Evolutionary conservation across 2,329 filamentous ascomycete genomes (phyloP).

Genomic region (Epichloe brachyelytri): DNA sequence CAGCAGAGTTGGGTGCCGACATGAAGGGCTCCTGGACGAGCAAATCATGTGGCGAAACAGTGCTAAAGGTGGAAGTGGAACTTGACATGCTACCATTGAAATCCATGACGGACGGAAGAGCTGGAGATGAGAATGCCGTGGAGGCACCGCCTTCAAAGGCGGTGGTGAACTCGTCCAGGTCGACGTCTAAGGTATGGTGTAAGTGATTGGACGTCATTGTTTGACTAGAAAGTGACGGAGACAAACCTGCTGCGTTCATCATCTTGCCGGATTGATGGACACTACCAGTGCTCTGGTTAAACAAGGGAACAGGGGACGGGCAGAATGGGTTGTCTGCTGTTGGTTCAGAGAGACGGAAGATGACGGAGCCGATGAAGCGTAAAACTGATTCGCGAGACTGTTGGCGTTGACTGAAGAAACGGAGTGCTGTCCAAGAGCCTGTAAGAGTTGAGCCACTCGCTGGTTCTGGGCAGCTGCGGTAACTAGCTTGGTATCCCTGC

Average conservation of each 20-base stretch:
- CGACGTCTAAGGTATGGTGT: slow-evolving; percentile 34
- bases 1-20: slow-evolving; percentile 70
- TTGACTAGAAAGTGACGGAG: neutral
- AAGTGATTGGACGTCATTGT: slow-evolving; percentile 17
- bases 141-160: slow-evolving; percentile 40
- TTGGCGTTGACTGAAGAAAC: slow-evolving; percentile 42
- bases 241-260: slow-evolving; percentile 31
- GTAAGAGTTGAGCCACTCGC: slow-evolving; percentile 45
- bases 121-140: slow-evolving; percentile 41
- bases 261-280: slow-evolving; percentile 31
- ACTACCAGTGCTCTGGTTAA: slow-evolving; percentile 46
- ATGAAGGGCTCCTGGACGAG: slow-evolving; percentile 54
- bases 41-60: slow-evolving; percentile 76
- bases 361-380: slow-evolving; percentile 53
- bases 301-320: slow-evolving; percentile 62
- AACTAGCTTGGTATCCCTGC: slow-evolving; percentile 26
- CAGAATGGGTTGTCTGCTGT: slow-evolving; percentile 28
- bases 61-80: slow-evolving; percentile 46
- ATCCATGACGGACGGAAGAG: slow-evolving; percentile 38
- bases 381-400: slow-evolving; percentile 48
- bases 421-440: slow-evolving; percentile 42
- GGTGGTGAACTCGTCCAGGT: slow-evolving; percentile 44
- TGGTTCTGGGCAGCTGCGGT: slow-evolving; percentile 38
- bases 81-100: slow-evolving; percentile 33
- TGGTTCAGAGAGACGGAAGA: slow-evolving; percentile 46